Base-by-base conservation (phyloP, 2,329 filamentous ascomycete genomes). In the Atkinsonella texensis region DNA sequence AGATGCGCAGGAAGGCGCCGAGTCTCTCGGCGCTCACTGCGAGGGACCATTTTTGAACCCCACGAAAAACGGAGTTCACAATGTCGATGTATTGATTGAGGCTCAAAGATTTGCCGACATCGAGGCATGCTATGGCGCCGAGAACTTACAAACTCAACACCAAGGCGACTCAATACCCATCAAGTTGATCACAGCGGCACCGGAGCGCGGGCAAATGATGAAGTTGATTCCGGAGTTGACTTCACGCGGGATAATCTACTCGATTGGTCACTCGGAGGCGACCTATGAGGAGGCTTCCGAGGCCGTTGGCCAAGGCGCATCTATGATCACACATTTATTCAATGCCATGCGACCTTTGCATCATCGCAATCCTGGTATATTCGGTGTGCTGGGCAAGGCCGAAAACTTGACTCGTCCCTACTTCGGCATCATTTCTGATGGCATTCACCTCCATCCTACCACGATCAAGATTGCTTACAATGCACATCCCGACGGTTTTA, bases 271-370 rank as follows among this genome's bases (percentile, higher is more conserved):
- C 69, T 89, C 88, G 0, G 87, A 94, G 65, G 86, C 89, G 13
- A 88, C 85, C 0, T 95, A 91, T 63, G 87, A 94, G 66, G 77
- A 91, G 63, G 88, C 87, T 1, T 81, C 84, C 4, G 69, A 72
- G 4, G 86, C 87, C 18, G 78, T 93, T 3, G 73, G 72, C n/a
- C 76, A 81, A 7, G 89, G 89, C 49, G 87, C 87, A 2, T 86
- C 79, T 47, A 95, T 94, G 87, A 86, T 95, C 58, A 95, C 89
- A 0, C 89, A 95, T 62, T 75, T 95, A 1, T 95, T 95, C 79
- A 95, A 95, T 65, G 89, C 89, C 28, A 95, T 95, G 89, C 79
- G 83, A 1, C 89, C 89, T 13, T 80, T 95, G 48, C 87, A 93
- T 66, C 89, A 96, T 73, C 85, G 90, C 53, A 89, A 95, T 67